A percentile compares a stretch with the other conserved stretches of the same genome.
These are phyloP conservation scores for Picochlorum sp. DNA, from an alignment of 139 green algal species.

Conservation along the genomic window DNA sequence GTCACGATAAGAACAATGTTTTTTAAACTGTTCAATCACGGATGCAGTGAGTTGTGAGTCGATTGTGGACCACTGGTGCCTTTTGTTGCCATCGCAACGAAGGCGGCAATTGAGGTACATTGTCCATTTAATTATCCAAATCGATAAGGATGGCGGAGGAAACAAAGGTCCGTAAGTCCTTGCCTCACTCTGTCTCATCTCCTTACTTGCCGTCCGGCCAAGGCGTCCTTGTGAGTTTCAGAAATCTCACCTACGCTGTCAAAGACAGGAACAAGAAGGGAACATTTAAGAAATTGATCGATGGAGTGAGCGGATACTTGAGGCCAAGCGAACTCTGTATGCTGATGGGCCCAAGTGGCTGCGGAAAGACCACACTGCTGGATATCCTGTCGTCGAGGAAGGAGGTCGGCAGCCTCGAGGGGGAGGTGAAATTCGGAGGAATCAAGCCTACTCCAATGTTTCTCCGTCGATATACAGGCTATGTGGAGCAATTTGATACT, in stretches of 20 bases:
- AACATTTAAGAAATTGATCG: slow-evolving; percentile 38
- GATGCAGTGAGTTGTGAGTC: background rate
- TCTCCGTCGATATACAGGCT: slow-evolving; percentile 64
- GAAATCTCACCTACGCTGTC: slow-evolving; percentile 50
- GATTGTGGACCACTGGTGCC: background rate
- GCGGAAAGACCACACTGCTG: slow-evolving; percentile 41
- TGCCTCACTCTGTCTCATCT: background rate
- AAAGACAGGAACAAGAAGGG: slow-evolving; percentile 41
- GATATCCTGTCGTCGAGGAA: slow-evolving; percentile 49
- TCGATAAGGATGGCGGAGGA: background rate
- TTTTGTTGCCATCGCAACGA: background rate
- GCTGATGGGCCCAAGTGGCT: slow-evolving; percentile 28
- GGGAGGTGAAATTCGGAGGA: slow-evolving; percentile 57
- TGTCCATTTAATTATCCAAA: too few relatives aligned
- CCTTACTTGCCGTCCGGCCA: background rate
- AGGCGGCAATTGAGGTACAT: too few relatives aligned
- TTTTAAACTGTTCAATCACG: background rate
- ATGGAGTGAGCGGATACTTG: slow-evolving; percentile 50
- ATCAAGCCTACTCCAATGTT: slow-evolving; percentile 50
- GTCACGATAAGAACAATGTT: background rate
- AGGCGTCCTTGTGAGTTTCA: slow-evolving; percentile 13
- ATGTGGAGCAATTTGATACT: slow-evolving; percentile 67
- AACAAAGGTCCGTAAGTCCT: background rate
- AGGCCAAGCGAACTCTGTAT: slow-evolving; percentile 56
- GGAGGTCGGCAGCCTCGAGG: slow-evolving; percentile 41